phyloP scores from a whole-genome alignment of 148 eudicot genomes.

The Rhododendron griersonianum region DNA sequence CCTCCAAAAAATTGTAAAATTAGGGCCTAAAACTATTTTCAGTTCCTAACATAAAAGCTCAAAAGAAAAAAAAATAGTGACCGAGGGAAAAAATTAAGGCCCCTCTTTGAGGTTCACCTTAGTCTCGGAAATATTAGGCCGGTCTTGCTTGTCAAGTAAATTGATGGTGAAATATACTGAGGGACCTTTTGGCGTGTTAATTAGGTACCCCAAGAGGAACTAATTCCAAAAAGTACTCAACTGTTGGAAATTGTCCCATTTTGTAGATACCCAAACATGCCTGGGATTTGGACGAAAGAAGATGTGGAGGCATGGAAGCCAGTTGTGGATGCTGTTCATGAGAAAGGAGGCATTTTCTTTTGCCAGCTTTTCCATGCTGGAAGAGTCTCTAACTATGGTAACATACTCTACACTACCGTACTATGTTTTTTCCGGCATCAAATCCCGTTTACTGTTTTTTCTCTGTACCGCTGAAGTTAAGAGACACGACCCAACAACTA shows the following conservation, averaged over 20 bases:
- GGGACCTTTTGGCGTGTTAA: no score
- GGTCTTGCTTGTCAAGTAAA: background rate
- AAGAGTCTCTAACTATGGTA: slow-evolving; percentile 26
- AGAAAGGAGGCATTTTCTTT: slow-evolving; percentile 34
- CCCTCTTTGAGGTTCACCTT: background rate
- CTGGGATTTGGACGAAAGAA: slow-evolving; percentile 42
- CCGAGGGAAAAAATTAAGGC: no score
- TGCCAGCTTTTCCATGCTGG: slow-evolving; percentile 32
- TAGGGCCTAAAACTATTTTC: background rate
- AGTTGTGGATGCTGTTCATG: slow-evolving; percentile 33
- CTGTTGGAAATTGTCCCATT: background rate
- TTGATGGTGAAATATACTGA: background rate
- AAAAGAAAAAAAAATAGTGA: no score
- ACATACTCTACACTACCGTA: background rate
- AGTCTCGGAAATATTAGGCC: background rate
- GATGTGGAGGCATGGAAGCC: slow-evolving; percentile 47
- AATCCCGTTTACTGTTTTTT: background rate
- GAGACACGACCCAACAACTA: background rate
- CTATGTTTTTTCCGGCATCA: background rate
- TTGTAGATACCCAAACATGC: slow-evolving; percentile 19
- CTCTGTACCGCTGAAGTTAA: background rate
- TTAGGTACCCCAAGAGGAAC: background rate
- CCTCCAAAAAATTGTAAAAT: no score
- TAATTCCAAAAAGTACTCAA: background rate
- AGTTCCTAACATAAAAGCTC: background rate